phyloP scores from a whole-genome alignment of 495 filamentous ascomycete species.

The Xylaria nigripes region DNA sequence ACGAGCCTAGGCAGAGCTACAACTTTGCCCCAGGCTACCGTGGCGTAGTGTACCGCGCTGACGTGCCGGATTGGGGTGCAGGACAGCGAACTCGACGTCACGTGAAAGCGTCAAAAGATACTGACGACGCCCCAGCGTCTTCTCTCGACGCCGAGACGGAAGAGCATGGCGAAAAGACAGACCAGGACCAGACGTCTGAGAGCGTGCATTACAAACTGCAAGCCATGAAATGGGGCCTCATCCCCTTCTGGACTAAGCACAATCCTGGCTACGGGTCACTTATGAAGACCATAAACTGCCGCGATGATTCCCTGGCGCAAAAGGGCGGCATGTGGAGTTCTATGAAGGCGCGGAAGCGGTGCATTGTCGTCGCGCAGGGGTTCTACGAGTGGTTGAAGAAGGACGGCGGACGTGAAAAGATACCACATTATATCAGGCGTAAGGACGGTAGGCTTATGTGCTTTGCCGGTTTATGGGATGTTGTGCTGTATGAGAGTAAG shows the following conservation, averaged over 20 bases:
- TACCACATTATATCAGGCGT: slow-evolving; percentile 73
- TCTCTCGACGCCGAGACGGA: not conserved
- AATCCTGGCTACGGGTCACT: slow-evolving; percentile 65
- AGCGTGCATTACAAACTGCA: slow-evolving; percentile 68
- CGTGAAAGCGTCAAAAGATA: slow-evolving; percentile 1
- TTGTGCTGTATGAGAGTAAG: slow-evolving; percentile 68
- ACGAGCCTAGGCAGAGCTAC: slow-evolving; percentile 65
- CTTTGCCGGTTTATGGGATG: slow-evolving; percentile 89
- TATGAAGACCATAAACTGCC: slow-evolving; percentile 89
- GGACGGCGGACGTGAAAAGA: slow-evolving; percentile 62
- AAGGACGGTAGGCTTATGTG: slow-evolving; percentile 80
- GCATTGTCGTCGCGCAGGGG: slow-evolving; percentile 77
- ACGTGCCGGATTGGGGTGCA: slow-evolving; percentile 49
- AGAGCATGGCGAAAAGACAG: slow-evolving; percentile 12
- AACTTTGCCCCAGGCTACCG: slow-evolving; percentile 88
- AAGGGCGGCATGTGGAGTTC: slow-evolving; percentile 79
- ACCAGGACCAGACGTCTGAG: not conserved
- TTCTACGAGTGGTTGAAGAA: slow-evolving; percentile 97
- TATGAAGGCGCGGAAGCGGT: slow-evolving; percentile 84
- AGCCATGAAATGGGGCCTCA: slow-evolving; percentile 56
- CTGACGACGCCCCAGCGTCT: slow-evolving; percentile 10
- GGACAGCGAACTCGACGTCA: slow-evolving; percentile 23
- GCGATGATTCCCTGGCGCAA: slow-evolving; percentile 74
- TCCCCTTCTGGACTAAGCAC: slow-evolving; percentile 88
- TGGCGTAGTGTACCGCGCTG: slow-evolving; percentile 80